Evolutionary conservation across 371 early-diverging fungal species (phyloP).

Genomic region (Rhizomucor pusillus): DNA sequence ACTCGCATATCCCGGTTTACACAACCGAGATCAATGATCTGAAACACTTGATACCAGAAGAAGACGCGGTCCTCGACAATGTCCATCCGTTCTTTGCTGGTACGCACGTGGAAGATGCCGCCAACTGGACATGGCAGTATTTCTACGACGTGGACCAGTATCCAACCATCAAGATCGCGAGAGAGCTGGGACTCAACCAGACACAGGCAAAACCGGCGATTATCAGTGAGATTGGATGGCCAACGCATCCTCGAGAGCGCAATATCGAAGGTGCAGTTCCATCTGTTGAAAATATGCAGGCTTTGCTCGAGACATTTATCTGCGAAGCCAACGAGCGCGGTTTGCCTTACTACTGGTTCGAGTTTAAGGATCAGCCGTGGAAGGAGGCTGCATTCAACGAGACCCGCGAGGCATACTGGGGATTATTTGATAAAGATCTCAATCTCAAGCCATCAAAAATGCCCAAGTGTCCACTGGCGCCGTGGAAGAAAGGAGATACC

Average conservation of each 20-base stretch:
- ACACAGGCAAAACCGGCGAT: conserved; percentile 44
- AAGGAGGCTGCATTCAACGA: conserved; percentile 51
- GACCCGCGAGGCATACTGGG: conserved; percentile 63
- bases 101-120: conserved; percentile 43
- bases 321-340: conserved; percentile 56
- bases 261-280: conserved; percentile 42
- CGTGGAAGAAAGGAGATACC: conserved; percentile 18
- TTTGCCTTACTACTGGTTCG: conserved; percentile 63
- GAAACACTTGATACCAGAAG: conserved; percentile 40
- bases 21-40: conserved; percentile 53
- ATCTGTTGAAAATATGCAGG: conserved; percentile 50
- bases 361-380: conserved; percentile 71
- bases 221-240: conserved; percentile 70
- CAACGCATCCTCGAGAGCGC: conserved; percentile 41
- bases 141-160: conserved; percentile 29
- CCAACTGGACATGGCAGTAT: conserved; percentile 53
- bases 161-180: conserved; percentile 13
- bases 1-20: conserved; percentile 50
- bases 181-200: background rate
- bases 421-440: conserved; percentile 44
- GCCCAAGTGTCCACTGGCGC: conserved; percentile 36
- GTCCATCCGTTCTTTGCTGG: conserved; percentile 71
- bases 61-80: conserved; percentile 58
- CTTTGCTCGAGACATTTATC: conserved; percentile 45
- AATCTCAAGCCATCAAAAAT: conserved; percentile 35